A percentile compares a stretch with the other conserved stretches of the same genome.
Conservation (phyloP, 345 rosid species). For the Fremontodendron californicum region DNA sequence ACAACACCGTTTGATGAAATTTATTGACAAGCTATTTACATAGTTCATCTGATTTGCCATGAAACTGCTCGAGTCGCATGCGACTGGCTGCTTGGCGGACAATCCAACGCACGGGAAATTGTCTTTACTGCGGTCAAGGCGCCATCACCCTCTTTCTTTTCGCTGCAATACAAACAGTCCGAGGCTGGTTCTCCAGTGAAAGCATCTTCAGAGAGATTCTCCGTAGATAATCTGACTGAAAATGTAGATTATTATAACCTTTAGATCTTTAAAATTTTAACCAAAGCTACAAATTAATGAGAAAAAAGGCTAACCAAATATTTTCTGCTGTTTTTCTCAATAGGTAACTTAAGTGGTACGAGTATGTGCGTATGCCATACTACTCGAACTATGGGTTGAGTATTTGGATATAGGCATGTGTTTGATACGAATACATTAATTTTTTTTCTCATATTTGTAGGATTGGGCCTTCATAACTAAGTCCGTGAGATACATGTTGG, state of each 20-base stretch:
- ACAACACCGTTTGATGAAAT: too few relatives aligned
- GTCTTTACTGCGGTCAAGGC: neutral
- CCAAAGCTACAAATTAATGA: neutral
- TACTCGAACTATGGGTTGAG: neutral
- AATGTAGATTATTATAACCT: neutral
- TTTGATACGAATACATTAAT: too few relatives aligned
- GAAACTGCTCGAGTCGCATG: neutral
- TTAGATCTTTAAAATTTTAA: neutral
- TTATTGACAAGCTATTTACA: too few relatives aligned
- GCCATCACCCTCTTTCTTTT: neutral
- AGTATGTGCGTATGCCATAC: neutral
- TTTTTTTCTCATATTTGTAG: neutral
- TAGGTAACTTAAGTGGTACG: neutral
- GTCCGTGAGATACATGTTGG: neutral
- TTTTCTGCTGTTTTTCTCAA: neutral
- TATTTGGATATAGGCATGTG: too few relatives aligned
- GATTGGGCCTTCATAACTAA: neutral
- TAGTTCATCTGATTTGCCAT: too few relatives aligned
- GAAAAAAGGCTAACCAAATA: neutral
- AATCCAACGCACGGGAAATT: neutral
- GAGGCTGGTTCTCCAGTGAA: neutral
- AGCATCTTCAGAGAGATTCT: neutral
- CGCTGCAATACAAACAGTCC: neutral
- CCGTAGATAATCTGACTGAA: neutral
- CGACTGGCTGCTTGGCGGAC: neutral